Conservation (phyloP, 2,329 filamentous ascomycete genomes). For the Aspergillus intermedius region DNA sequence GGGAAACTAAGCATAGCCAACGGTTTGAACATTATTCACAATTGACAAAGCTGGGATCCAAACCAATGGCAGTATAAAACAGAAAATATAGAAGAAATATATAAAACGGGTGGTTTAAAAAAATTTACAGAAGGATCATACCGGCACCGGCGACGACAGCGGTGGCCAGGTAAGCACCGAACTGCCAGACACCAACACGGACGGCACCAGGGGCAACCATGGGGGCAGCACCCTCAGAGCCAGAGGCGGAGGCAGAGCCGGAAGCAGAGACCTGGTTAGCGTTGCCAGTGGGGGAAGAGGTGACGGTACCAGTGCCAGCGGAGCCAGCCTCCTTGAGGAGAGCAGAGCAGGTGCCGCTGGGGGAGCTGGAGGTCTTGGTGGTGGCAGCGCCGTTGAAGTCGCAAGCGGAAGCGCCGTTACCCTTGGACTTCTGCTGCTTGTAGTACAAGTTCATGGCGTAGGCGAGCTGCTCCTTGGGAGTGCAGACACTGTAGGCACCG, state of each 20-base stretch:
- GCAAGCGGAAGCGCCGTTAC: conserved; percentile 32
- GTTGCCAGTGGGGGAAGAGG: conserved; percentile 26
- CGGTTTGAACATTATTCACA: not conserved
- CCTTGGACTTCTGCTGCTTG: conserved; percentile 26
- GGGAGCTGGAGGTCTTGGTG: conserved; percentile 24
- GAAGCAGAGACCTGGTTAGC: conserved; percentile 9
- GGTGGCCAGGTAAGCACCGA: conserved; percentile 33
- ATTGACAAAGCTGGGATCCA: not conserved
- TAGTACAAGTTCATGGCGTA: conserved; percentile 41
- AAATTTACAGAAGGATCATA: conserved; percentile 37
- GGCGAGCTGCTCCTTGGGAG: conserved; percentile 34
- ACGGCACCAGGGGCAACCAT: conserved; percentile 19
- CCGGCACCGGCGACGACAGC: conserved; percentile 35
- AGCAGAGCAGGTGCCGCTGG: conserved; percentile 28
- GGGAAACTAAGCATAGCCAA: not conserved
- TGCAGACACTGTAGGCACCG: conserved; percentile 42
- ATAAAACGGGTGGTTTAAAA: not conserved
- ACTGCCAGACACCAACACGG: conserved; percentile 28
- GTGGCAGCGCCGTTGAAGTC: conserved; percentile 37
- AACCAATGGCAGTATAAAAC: not conserved
- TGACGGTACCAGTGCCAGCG: conserved; percentile 32
- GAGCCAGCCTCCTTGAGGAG: conserved; percentile 34
- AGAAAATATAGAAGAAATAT: not conserved
- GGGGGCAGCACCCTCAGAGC: conserved; percentile 23
- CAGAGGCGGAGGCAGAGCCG: conserved; percentile 9